Evolutionary conservation across 1,284 basidiomycete genomes (phyloP), one percentile per base, ranked within the genome.

Genomic region (Cutaneotrichosporon daszewskae): DNA sequence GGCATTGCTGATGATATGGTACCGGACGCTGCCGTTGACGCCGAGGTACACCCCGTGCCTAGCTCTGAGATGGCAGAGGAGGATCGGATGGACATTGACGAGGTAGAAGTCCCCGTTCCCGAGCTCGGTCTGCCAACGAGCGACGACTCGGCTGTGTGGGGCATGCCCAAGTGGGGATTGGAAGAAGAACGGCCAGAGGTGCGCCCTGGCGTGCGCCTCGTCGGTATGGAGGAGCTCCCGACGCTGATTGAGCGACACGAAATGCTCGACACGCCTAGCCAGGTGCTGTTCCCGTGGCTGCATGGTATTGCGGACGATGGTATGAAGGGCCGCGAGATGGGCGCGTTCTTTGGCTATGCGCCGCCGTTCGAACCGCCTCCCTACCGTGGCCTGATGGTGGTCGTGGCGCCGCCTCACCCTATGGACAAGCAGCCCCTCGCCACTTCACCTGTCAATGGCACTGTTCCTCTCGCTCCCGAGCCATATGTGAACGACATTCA

Each of bases 231-330:
- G 44, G 66, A 69, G 62, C 51, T 69, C 13, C 60, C 63, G 3
- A 44, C 40, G 2, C 43, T 72, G 24, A 44, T 72, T 14, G 59
- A 66, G 20, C 55, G 61, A 8, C 68, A 72, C 44, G 51, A 61
- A 13, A 44, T 66, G 43, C 55, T 65, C 20, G 68, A 70, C 47
- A 64, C 63, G 2, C 69, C 69, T 3, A 65, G 60, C 34, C 63
- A 67, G 22, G 59, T 68, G 14, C 55, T 72, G 23, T 72, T 72
- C 45, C 69, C 69, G 1, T 72, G 69, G 69, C 53, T 72, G 6
- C 69, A 72, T 46, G 69, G 69, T 5, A 72, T 72, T 36, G 59
- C 60, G 25, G 69, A 72, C 37, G 69, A 69, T 39, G 68, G 57
- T 12, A 52, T 46, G 24, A 68, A 60, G 52, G 69, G 58, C 9